Evolutionary conservation across 2,329 filamentous ascomycete genomes (phyloP).

Genomic region (Monilinia fructicola): DNA sequence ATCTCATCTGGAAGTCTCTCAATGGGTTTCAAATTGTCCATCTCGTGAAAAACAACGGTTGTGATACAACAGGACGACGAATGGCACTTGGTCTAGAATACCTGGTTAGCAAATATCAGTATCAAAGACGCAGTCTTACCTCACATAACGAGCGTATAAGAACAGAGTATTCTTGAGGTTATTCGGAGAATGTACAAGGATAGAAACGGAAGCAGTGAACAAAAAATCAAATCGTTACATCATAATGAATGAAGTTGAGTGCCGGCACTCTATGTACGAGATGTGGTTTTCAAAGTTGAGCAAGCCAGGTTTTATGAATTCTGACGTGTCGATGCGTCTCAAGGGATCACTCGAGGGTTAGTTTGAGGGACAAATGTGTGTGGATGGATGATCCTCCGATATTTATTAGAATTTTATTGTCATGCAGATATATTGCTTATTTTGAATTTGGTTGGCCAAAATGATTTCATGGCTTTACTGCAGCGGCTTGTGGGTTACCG

Average conservation of each 20-base stretch:
- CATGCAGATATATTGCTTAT: conserved; percentile 21
- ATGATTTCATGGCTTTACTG: conserved; percentile 20
- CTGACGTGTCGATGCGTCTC: conserved; percentile 24
- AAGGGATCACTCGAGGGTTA: conserved; percentile 15
- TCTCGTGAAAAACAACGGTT: conserved; percentile 5
- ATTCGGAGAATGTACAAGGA: conserved; percentile 9
- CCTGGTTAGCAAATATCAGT: conserved; percentile 8
- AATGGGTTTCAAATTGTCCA: conserved; percentile 20
- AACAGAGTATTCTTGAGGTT: conserved; percentile 16
- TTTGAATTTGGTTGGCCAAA: conserved; percentile 20
- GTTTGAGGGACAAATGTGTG: conserved; percentile 7
- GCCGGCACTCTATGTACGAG: conserved; percentile 23
- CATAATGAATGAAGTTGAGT: conserved; percentile 18
- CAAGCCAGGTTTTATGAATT: conserved; percentile 22
- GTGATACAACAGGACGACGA: neutral
- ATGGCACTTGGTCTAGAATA: conserved; percentile 14
- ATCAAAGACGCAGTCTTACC: conserved; percentile 3
- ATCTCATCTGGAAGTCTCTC: conserved; percentile 24
- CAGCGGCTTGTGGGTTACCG: conserved; percentile 23
- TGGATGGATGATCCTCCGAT: conserved; percentile 19
- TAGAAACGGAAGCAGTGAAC: conserved; percentile 7
- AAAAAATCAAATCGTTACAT: conserved; percentile 15
- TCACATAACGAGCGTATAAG: conserved; percentile 12
- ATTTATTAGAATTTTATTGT: conserved; percentile 21
- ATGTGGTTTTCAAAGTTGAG: conserved; percentile 9